Conservation (phyloP, 2,329 filamentous ascomycete species). For the Alternaria sp. region DNA sequence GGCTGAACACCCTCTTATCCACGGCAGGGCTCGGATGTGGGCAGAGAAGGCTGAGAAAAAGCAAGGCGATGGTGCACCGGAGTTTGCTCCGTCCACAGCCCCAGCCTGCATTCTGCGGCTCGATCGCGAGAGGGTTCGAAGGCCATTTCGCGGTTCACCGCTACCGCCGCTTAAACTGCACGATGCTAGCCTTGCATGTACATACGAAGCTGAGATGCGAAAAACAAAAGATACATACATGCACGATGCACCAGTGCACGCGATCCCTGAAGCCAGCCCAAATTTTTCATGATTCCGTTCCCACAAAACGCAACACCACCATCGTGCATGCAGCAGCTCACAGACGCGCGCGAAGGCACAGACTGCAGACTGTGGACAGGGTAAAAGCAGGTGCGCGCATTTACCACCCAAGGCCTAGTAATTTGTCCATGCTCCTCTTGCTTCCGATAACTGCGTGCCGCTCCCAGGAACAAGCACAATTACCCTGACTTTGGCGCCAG, state of each 20-base stretch:
- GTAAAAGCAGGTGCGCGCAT: neutral
- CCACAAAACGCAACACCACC: neutral
- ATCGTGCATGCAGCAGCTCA: neutral
- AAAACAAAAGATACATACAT: neutral
- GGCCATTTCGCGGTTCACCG: neutral
- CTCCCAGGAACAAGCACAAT: neutral
- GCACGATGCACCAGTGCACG: neutral
- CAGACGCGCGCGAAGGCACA: neutral
- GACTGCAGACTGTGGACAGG: neutral
- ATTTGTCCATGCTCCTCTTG: neutral
- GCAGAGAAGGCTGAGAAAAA: neutral
- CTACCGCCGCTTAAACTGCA: neutral
- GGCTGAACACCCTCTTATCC: constrained; percentile 5
- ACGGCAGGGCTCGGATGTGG: neutral
- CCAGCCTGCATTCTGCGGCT: neutral
- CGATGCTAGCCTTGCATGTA: neutral
- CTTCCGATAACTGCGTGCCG: neutral
- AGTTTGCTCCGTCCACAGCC: neutral
- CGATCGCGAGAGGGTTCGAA: neutral
- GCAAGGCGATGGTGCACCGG: neutral
- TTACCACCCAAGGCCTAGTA: neutral
- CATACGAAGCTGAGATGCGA: neutral
- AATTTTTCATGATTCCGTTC: neutral
- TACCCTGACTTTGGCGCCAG: neutral
- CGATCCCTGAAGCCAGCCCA: neutral